These are phyloP conservation scores for Geotrichum klebahnii DNA, from an alignment of 1,139 yeast genomes.

Conservation along the genomic window DNA sequence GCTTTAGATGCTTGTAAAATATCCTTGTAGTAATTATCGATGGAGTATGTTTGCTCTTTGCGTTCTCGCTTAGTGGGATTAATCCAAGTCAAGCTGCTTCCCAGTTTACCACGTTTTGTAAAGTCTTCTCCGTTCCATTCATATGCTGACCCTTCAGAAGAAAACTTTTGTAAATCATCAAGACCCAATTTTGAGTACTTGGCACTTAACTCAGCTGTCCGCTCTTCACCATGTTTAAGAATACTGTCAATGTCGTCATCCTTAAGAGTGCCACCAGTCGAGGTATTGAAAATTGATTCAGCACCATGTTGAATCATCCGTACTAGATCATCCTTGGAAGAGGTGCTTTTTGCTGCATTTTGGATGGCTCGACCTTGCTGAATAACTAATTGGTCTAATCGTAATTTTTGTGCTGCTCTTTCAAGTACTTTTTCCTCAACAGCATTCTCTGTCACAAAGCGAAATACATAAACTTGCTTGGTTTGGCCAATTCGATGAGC, in stretches of 20 bases:
- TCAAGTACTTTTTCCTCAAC: slow-evolving; percentile 94
- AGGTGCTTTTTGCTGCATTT: slow-evolving; percentile 49
- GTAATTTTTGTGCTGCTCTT: slow-evolving; percentile 88
- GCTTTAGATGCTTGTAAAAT: slow-evolving; percentile 47
- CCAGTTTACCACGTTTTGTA: slow-evolving; percentile 51
- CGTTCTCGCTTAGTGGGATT: slow-evolving; percentile 87
- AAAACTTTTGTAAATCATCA: slow-evolving; percentile 86
- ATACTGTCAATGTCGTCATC: slow-evolving; percentile 73
- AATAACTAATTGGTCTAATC: slow-evolving; percentile 90
- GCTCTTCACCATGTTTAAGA: slow-evolving; percentile 70
- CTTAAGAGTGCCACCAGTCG: slow-evolving; percentile 27
- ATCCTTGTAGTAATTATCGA: slow-evolving; percentile 85
- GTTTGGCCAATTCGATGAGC: slow-evolving; percentile 98
- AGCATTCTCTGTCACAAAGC: slow-evolving; percentile 93
- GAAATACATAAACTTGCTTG: slow-evolving; percentile 85
- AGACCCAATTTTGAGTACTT: slow-evolving; percentile 81
- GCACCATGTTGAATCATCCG: slow-evolving; percentile 98
- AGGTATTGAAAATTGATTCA: slow-evolving; percentile 62
- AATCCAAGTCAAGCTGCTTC: slow-evolving; percentile 51
- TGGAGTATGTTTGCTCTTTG: slow-evolving; percentile 74
- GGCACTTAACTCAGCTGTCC: slow-evolving; percentile 69
- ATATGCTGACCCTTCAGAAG: slow-evolving; percentile 78
- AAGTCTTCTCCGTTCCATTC: slow-evolving; percentile 97
- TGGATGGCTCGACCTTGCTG: slow-evolving; percentile 76
- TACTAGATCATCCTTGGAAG: slow-evolving; percentile 74